Evolutionary conservation across 1,284 basidiomycete genomes (phyloP), one percentile per base, ranked within the genome.

Genomic region (Xerocomus nothofagi): DNA sequence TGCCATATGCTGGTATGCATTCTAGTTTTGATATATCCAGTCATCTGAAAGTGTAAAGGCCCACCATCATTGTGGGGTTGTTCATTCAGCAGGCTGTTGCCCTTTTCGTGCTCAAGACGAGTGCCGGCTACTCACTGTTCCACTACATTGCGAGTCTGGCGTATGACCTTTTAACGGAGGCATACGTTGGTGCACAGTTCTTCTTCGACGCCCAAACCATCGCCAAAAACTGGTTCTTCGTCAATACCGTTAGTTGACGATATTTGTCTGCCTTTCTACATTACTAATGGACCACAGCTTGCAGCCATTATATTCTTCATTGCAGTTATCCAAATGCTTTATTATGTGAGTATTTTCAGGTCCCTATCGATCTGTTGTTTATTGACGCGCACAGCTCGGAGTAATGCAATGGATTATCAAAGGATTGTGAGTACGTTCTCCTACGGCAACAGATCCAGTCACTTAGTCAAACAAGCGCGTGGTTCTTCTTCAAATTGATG

Each of bases 401-500:
- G 84, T 89, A 39, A 91, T 93, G 89, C 89, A 92, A 73, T 93
- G 91, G 89, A 71, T 93, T 60, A 82, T 93, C 68, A 81, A 80
- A 61, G 76, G 88, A 65, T 91, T 90, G 84, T 87, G 55, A 57
- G 82, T 53, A 18, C 27, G 18, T 44, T 37, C 21, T 29, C 31
- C 41, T 46, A 18, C 20, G 2, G 8, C 32, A 30, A 37, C 18
- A 8, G 30, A 15, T 12, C 17, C 20, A 40, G n/a, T 47, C 24
- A 39, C 47, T 20, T 21, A 55, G 33, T 47, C 44, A 27, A 38
- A 36, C 26, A 54, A 88, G 86, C 62, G 93, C 91, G 6, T 93
- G 90, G 91, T 80, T 95, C 73, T 95, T 96, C 79, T 91, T 90
- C 77, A 92, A 92, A 70, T 71, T 88, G 45, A 81, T 94, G 82